Conservation (phyloP, 805 yeast species). For the Pichia rugopelliculosa region DNA sequence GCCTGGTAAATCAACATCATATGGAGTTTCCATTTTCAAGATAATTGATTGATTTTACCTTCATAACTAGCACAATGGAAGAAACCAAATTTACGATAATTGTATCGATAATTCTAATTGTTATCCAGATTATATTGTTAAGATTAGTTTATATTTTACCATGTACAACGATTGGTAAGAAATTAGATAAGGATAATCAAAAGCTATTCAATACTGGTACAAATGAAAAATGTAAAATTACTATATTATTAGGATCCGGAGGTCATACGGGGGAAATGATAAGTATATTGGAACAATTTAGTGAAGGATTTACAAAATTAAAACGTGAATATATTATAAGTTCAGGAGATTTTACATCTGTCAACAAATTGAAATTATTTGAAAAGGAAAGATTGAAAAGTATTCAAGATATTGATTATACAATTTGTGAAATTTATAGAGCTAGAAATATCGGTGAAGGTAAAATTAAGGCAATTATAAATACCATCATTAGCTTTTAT, state of each 20-base stretch:
- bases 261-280: slow-evolving; percentile 97
- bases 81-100: slow-evolving; percentile 19
- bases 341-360: slow-evolving; percentile 40
- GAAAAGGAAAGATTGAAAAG: slow-evolving; percentile 22
- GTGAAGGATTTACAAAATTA: slow-evolving; percentile 19
- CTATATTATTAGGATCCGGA: slow-evolving; percentile 86
- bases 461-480: slow-evolving; percentile 23
- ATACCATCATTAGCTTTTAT: slow-evolving; percentile 28
- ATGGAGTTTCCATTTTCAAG: too few species aligned
- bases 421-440: slow-evolving; percentile 25
- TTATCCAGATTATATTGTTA: slow-evolving; percentile 2
- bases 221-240: slow-evolving; percentile 18
- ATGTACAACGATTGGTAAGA: slow-evolving; percentile 7
- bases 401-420: slow-evolving; percentile 17
- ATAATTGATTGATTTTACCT: too few species aligned
- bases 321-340: slow-evolving; percentile 30
- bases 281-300: slow-evolving; percentile 44
- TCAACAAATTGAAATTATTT: slow-evolving; percentile 32
- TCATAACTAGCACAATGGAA: slow-evolving; percentile 12
- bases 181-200: neutral
- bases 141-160: slow-evolving; percentile 23
- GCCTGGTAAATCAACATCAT: too few species aligned
- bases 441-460: slow-evolving; percentile 35
- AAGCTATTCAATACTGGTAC: neutral
- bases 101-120: slow-evolving; percentile 9